Conservation (phyloP, 768 basidiomycete species). For the Arthromyces matolae region DNA sequence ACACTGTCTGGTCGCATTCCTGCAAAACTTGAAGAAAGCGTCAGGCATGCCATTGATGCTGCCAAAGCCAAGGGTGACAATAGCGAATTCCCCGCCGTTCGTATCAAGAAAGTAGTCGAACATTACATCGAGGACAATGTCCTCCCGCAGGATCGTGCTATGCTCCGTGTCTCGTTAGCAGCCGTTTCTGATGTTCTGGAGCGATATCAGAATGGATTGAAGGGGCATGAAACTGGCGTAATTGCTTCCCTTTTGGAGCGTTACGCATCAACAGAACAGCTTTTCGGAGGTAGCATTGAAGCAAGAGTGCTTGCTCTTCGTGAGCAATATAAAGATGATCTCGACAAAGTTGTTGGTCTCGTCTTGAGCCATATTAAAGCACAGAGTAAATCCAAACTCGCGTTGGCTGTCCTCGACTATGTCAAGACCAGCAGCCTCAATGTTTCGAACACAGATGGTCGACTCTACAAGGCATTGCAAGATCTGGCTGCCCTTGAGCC, state of each 20-base stretch:
- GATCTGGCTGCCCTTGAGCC: conserved; percentile 85
- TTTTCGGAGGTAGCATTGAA: conserved; percentile 94
- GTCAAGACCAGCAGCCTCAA: conserved; percentile 79
- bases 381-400: conserved; percentile 85
- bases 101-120: conserved; percentile 84
- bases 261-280: conserved; percentile 83
- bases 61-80: conserved; percentile 69
- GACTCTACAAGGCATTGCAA: conserved; percentile 72
- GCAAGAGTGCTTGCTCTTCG: conserved; percentile 85
- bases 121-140: conserved; percentile 80
- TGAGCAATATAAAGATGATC: conserved; percentile 88
- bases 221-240: conserved; percentile 78
- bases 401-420: conserved; percentile 83
- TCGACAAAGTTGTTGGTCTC: conserved; percentile 81
- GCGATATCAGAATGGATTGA: conserved; percentile 76
- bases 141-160: conserved; percentile 72
- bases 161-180: conserved; percentile 71
- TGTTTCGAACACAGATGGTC: conserved; percentile 70
- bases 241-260: conserved; percentile 73
- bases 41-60: conserved; percentile 74
- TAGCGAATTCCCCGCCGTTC: conserved; percentile 86
- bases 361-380: conserved; percentile 97
- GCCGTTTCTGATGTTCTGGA: conserved; percentile 74
- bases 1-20: conserved; percentile 93
- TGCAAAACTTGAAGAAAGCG: conserved; percentile 80